Evolutionary conservation across 345 rosid species (phyloP), one percentile per base, ranked within the genome.

Genomic region (Streptanthus diversifolius): DNA sequence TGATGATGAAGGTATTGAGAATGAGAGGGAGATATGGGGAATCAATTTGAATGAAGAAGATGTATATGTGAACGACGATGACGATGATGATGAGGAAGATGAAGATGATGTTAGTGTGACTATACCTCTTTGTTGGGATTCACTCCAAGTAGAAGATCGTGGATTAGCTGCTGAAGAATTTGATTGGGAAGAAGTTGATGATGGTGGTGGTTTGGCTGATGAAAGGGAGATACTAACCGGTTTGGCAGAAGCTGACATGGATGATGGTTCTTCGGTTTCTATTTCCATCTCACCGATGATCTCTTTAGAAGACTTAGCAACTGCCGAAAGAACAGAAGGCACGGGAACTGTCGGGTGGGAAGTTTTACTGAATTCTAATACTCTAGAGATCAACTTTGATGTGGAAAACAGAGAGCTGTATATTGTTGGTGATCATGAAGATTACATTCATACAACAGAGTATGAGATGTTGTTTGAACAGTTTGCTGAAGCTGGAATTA

Each of bases 111-210:
- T 53, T 5, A 79, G 85, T 49, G 86, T 82, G 41, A 78, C 78
- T 36, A 74, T 84, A 40, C 87, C 87, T 18, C 82, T 88, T 36
- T 75, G 83, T 73, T 91, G 88, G 97, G 96, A 91, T 71, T 84
- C 95, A 4, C 82, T 91, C 37, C 89, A 79, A 7, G 49, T 86
- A 81, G 98, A 86, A 65, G 97, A 72, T 43, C 81, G 75, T 47
- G 80, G 87, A 43, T 91, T 84, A 25, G 68, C 73, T 36, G 77
- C 77, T 75, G 98, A 89, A 68, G 95, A 91, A 32, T 87, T 89
- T 17, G 98, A 91, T 79, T 93, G 98, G 98, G 98, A 91, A 77
- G 97, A 93, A 80, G 91, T 93, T 35, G 92, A 89, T 76, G 92
- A 40, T 54, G 74, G 36, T 37, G 73, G 82, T 39, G 69, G 53